Percentiles rank a stretch among this genome's conserved stretches.
These are phyloP conservation scores for Trichophyton mentagrophytes DNA, from an alignment of 2,329 filamentous ascomycete genomes.

Conservation along the genomic window DNA sequence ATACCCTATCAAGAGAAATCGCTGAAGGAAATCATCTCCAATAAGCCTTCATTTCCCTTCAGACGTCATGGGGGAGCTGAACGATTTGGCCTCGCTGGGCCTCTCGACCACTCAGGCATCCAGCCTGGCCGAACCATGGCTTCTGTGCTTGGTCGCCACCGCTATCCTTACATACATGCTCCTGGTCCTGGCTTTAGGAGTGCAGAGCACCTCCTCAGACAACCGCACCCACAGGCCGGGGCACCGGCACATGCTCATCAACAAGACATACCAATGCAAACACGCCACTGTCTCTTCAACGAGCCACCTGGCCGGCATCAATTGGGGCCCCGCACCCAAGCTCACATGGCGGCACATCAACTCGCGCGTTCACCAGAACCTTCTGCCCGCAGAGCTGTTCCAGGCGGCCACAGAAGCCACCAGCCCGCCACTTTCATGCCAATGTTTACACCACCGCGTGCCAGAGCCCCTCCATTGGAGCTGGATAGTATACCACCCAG, in stretches of 20 bases:
- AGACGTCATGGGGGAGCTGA: background rate
- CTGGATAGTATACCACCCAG: background rate
- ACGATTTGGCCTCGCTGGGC: background rate
- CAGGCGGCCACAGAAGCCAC: background rate
- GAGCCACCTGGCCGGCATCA: background rate
- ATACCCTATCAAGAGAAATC: background rate
- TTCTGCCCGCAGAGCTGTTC: background rate
- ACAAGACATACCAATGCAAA: background rate
- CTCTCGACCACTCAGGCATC: background rate
- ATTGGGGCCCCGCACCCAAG: background rate
- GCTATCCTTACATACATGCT: background rate
- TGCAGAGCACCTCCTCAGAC: background rate
- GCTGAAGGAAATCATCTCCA: background rate
- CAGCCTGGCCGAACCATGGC: background rate
- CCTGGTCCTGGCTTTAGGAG: background rate
- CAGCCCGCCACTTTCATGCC: background rate
- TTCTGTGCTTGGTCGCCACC: background rate
- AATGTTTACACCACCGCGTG: background rate
- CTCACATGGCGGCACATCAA: background rate
- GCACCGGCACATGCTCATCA: background rate
- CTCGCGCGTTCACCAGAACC: background rate
- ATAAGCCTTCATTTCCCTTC: background rate
- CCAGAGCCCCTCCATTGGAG: background rate
- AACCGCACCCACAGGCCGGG: background rate
- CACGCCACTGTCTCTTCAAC: background rate